These are phyloP conservation scores for Benincasa hispida DNA, from an alignment of 306 rosid genomes.

Conservation along the genomic window DNA sequence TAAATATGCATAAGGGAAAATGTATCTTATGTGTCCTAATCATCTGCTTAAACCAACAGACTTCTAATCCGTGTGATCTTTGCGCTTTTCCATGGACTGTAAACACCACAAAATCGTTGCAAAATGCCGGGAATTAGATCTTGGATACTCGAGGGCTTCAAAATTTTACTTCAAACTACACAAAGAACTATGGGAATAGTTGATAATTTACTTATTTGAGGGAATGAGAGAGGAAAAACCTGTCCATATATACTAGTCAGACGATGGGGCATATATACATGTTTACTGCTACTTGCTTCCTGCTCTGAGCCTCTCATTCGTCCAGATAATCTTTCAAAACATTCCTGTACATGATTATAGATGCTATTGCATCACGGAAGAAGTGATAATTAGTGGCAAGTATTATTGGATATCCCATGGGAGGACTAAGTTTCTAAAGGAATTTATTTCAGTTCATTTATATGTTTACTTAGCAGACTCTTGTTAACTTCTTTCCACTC, in stretches of 20 bases:
- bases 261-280: conserved; percentile 5
- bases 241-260: conserved; percentile 22
- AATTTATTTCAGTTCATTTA: not conserved
- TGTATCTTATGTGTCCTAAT: not conserved
- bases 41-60: not conserved
- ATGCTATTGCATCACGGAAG: conserved; percentile 42
- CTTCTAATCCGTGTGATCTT: conserved; percentile 6
- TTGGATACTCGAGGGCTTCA: not conserved
- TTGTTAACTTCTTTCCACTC: not conserved
- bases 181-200: not conserved
- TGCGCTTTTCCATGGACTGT: not conserved
- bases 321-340: conserved; percentile 31
- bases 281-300: conserved; percentile 20
- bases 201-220: not conserved
- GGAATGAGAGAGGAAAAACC: not conserved
- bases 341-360: conserved; percentile 62
- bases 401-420: not conserved
- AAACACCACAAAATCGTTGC: not conserved
- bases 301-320: conserved; percentile 26
- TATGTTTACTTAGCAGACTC: not conserved
- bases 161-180: too few relatives aligned
- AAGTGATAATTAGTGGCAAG: not conserved
- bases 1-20: not conserved
- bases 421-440: not conserved
- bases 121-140: not conserved